Evolutionary conservation across 164 flowering plant species (phyloP).

Genomic region (Liriodendron chinense): DNA sequence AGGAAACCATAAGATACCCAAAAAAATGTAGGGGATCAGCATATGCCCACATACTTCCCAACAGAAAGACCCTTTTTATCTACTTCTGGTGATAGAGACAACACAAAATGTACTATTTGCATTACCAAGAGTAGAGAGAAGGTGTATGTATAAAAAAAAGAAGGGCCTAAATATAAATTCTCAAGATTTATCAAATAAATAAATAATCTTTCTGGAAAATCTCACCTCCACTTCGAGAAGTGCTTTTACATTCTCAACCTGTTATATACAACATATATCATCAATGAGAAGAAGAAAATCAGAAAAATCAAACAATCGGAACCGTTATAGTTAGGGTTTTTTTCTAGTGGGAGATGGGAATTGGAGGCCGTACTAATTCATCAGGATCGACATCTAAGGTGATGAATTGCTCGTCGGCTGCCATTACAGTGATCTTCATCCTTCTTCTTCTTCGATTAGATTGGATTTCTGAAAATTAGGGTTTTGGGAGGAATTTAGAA

Average conservation of each 20-base stretch:
- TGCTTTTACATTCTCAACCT: constrained; percentile 97
- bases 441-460: neutral
- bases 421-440: constrained; percentile 96
- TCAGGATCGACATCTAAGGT: constrained; percentile 76
- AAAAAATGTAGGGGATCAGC: too few relatives aligned
- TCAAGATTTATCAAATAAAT: neutral
- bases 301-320: neutral
- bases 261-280: neutral
- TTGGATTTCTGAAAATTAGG: neutral
- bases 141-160: neutral
- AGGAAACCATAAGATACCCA: neutral
- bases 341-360: neutral
- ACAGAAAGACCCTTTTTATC: neutral
- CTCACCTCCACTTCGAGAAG: constrained; percentile 93
- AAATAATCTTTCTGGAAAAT: neutral
- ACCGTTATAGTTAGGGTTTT: constrained; percentile 10
- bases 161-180: neutral
- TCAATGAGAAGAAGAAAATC: neutral
- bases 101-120: neutral
- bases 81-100: neutral
- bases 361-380: constrained; percentile 55
- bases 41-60: neutral
- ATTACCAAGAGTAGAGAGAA: neutral
- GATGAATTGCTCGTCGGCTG: constrained; percentile 78
- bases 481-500: neutral